These are phyloP conservation scores for Ustilago trichophora DNA, from an alignment of 1,284 basidiomycete species.

Conservation along the genomic window DNA sequence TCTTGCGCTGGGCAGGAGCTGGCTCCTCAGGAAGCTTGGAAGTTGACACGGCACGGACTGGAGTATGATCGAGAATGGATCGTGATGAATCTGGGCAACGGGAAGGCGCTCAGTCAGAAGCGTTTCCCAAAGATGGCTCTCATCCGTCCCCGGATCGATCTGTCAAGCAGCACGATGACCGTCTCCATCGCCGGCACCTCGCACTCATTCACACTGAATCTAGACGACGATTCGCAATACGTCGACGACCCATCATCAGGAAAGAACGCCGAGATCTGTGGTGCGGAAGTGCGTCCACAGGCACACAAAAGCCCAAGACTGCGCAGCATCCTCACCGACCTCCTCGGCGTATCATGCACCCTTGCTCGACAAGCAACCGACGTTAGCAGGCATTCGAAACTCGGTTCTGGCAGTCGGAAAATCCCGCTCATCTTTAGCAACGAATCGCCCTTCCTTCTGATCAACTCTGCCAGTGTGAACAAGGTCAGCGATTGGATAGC, in stretches of 20 bases:
- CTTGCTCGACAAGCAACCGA: conserved; percentile 29
- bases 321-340: conserved; percentile 21
- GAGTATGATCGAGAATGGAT: conserved; percentile 52
- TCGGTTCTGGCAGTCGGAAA: conserved; percentile 20
- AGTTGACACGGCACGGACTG: conserved; percentile 42
- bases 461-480: conserved; percentile 36
- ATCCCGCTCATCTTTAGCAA: conserved; percentile 52
- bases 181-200: conserved; percentile 9
- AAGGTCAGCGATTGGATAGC: conserved; percentile 39
- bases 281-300: conserved; percentile 16
- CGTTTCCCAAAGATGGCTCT: conserved; percentile 45
- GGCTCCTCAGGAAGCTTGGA: conserved; percentile 20
- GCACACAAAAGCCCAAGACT: conserved; percentile 23
- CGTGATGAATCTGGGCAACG: conserved; percentile 39
- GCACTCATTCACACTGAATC: neutral
- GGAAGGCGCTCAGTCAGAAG: conserved; percentile 53
- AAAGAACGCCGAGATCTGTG: conserved; percentile 19
- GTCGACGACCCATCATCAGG: neutral
- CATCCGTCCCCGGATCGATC: conserved; percentile 41
- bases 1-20: conserved; percentile 48
- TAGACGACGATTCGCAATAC: conserved; percentile 33
- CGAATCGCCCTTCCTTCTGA: conserved; percentile 54
- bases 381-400: conserved; percentile 33
- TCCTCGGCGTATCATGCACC: conserved; percentile 45
- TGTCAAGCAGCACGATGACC: conserved; percentile 10